Base-by-base conservation (phyloP, 352 stramenopile species). In the Globisporangium cystogenes region DNA sequence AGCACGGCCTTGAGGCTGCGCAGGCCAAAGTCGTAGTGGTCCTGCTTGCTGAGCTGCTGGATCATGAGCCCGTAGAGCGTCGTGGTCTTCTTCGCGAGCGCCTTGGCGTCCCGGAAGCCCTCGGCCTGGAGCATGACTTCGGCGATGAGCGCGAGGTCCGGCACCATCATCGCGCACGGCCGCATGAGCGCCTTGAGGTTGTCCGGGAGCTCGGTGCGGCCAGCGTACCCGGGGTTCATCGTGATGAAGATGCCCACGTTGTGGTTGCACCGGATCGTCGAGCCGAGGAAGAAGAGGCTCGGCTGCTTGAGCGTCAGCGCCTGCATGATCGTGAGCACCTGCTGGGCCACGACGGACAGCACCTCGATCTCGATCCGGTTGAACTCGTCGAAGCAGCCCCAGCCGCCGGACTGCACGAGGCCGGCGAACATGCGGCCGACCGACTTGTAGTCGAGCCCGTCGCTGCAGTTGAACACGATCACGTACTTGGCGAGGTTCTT, bases 281-380 rank as follows among this genome's bases (percentile, higher is more conserved):
- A 78, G 20, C 88, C 88, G 26, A 96, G 72, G 53, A 96, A 96
- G 65, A 89, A 81, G 33, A 96, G 54, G 20, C 84, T 70, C 1
- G 67, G 69, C 53, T 89, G 74, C 44, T 90, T 86, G 44, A 77
- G 65, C 31, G 81, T 86, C 6, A 95, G 68, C 20, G 87, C 87
- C 51, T 95, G 82, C 75, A 95, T 90, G 59, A 96, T 96, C 7
- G 83, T 95, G 36, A 96, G 53, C 39, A 96, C 85, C 50, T 96
- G 87, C 47, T 96, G 91, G 20, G 92, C 92, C 3, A 98, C 89
- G 23, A 98, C 92, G 7, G 90, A 97, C 5, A 98, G 62, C 44
- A 98, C 92, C 57, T 98, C 92, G 31, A 98, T 97, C 60, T 98
- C 93, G 51, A 98, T 98, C n/a, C 92, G 87, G 55, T 98, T 98